Evolutionary conservation across 1,284 basidiomycete species (phyloP).

Genomic region (Trichosporon sp.): DNA sequence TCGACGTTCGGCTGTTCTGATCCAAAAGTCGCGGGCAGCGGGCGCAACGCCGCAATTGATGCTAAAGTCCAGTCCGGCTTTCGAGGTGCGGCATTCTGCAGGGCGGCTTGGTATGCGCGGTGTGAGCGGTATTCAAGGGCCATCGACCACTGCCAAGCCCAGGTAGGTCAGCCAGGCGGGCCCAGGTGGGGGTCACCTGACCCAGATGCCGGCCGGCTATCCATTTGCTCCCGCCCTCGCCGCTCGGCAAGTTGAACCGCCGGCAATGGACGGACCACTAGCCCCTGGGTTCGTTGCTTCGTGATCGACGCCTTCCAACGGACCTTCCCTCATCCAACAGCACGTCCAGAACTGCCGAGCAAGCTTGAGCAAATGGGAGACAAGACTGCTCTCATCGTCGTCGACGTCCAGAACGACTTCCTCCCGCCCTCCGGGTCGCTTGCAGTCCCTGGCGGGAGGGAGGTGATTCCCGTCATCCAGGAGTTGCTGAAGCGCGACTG

Average conservation of each 20-base stretch:
- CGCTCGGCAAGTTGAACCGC: background rate
- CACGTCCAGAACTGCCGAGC: no score
- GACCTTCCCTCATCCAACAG: background rate
- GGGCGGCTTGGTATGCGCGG: no score
- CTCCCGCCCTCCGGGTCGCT: conserved; percentile 62
- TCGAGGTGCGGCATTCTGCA: no score
- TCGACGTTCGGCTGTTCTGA: no score
- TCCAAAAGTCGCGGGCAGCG: no score
- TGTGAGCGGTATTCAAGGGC: no score
- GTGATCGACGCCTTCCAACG: background rate
- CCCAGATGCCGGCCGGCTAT: background rate
- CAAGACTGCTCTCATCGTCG: conserved; percentile 60
- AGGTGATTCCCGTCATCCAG: conserved; percentile 60
- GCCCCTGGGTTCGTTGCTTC: background rate
- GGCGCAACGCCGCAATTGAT: no score
- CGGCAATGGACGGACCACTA: no score
- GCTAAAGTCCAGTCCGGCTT: no score
- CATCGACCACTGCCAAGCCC: no score
- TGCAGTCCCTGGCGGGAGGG: conserved; percentile 60
- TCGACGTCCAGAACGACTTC: conserved; percentile 69
- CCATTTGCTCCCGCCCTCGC: background rate
- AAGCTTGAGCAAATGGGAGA: background rate
- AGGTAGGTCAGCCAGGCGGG: no score
- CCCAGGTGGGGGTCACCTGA: no score
- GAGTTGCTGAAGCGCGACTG: conserved; percentile 59